These are phyloP conservation scores for Colletotrichum viniferum DNA, from an alignment of 2,329 filamentous ascomycete species.

Conservation along the genomic window DNA sequence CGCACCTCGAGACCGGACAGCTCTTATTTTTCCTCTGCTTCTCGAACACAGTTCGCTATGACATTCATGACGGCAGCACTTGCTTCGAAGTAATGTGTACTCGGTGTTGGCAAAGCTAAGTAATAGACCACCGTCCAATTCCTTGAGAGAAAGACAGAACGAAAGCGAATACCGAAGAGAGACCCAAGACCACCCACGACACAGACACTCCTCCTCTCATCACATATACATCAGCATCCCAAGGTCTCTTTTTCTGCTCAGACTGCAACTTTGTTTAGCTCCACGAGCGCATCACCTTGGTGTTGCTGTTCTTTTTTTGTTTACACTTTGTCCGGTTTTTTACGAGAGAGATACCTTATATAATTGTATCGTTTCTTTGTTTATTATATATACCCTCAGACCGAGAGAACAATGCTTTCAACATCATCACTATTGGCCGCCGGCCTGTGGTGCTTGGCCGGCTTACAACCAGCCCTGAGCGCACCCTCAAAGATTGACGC, in stretches of 20 bases:
- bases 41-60: constrained; percentile 8
- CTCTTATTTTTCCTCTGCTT: not conserved
- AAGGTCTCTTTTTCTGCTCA: not conserved
- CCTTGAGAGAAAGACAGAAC: not conserved
- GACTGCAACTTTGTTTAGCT: not conserved
- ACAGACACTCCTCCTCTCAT: not conserved
- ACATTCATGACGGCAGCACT: constrained; percentile 5
- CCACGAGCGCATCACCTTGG: not conserved
- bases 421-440: constrained; percentile 8
- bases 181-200: not conserved
- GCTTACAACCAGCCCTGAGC: not conserved
- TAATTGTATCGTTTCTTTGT: not conserved
- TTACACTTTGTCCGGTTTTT: not conserved
- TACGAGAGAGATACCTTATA: not conserved
- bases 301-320: not conserved
- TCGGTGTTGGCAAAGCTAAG: not conserved
- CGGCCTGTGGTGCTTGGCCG: not conserved
- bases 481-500: not conserved
- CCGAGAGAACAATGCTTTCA: constrained; percentile 5
- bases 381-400: not conserved
- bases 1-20: not conserved
- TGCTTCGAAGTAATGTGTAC: constrained; percentile 17
- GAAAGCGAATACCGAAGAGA: not conserved
- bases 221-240: not conserved
- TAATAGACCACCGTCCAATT: not conserved